Conservation (phyloP, 768 basidiomycete genomes). For the Tephrocybe rancida region DNA sequence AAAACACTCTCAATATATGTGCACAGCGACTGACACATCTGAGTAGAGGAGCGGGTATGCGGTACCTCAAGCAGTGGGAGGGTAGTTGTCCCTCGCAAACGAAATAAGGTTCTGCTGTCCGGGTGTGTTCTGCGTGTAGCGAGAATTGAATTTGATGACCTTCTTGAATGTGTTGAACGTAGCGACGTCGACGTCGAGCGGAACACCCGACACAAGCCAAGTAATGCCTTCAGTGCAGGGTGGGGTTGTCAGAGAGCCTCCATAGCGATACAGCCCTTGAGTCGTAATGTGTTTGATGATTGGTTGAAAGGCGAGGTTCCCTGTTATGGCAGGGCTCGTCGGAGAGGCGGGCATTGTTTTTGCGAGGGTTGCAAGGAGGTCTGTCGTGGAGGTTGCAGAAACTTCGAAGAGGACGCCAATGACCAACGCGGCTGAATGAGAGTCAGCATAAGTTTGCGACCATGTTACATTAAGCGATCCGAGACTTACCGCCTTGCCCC, state of each 20-base stretch:
- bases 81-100: slow-evolving; percentile 2
- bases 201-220: slow-evolving; percentile 5
- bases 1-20: too few species aligned
- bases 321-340: not conserved
- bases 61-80: too few species aligned
- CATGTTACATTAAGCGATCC: too few species aligned
- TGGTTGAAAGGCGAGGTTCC: not conserved
- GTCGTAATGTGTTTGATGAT: not conserved
- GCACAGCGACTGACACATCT: too few species aligned
- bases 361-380: slow-evolving; percentile 3
- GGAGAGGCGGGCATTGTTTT: not conserved
- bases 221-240: slow-evolving; percentile 12
- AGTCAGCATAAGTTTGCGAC: not conserved
- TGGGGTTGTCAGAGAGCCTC: slow-evolving; percentile 13
- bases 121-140: slow-evolving; percentile 9
- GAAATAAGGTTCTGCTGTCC: slow-evolving; percentile 3
- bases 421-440: not conserved
- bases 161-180: slow-evolving; percentile 11
- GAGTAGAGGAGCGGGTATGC: too few species aligned
- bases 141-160: slow-evolving; percentile 13
- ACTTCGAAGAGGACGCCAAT: slow-evolving; percentile 12
- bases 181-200: slow-evolving; percentile 1
- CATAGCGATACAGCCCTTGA: slow-evolving; percentile 2
- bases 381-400: not conserved
- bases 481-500: not conserved